A percentile compares a stretch with the other conserved stretches of the same genome.
Evolutionary conservation across 306 rosid genomes (phyloP).

Genomic region (Trifolium repens): DNA sequence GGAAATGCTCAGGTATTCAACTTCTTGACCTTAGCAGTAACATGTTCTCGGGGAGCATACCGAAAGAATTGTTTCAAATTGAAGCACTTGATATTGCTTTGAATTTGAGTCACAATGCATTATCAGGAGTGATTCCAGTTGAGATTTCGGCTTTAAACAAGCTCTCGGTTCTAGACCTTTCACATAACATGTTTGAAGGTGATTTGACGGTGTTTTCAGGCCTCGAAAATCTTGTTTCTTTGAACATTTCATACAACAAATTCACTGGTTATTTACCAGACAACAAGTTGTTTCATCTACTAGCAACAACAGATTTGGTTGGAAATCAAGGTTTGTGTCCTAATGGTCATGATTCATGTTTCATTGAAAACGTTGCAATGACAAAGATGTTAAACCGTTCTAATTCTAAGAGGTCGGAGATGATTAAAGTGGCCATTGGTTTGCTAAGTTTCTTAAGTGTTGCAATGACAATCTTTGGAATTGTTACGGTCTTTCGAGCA

Average conservation of each 20-base stretch:
- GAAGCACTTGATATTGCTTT: conserved; percentile 80
- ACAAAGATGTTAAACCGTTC: conserved; percentile 31
- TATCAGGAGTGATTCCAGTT: conserved; percentile 67
- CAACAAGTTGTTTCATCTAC: conserved; percentile 71
- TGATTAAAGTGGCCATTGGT: conserved; percentile 62
- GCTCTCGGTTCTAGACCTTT: conserved; percentile 76
- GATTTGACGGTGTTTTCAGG: conserved; percentile 62
- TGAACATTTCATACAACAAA: conserved; percentile 80
- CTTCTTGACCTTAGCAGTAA: conserved; percentile 79
- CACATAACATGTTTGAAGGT: conserved; percentile 76
- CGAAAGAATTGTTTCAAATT: conserved; percentile 61
- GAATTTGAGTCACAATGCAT: conserved; percentile 71
- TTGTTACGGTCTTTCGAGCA: conserved; percentile 53
- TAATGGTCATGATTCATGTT: conserved; percentile 61
- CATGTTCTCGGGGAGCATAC: conserved; percentile 69
- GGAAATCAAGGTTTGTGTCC: conserved; percentile 83
- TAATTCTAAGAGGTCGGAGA: conserved; percentile 49
- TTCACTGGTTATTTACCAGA: conserved; percentile 82
- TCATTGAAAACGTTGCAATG: conserved; percentile 53
- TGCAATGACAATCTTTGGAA: conserved; percentile 67
- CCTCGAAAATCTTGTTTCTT: conserved; percentile 78
- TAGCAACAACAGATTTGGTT: conserved; percentile 59
- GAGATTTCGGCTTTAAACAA: conserved; percentile 69
- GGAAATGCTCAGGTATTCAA: conserved; percentile 72
- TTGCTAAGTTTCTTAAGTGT: conserved; percentile 61